Evolutionary conservation across 2,329 filamentous ascomycete genomes (phyloP).

Genomic region (Hysterium pulicare): DNA sequence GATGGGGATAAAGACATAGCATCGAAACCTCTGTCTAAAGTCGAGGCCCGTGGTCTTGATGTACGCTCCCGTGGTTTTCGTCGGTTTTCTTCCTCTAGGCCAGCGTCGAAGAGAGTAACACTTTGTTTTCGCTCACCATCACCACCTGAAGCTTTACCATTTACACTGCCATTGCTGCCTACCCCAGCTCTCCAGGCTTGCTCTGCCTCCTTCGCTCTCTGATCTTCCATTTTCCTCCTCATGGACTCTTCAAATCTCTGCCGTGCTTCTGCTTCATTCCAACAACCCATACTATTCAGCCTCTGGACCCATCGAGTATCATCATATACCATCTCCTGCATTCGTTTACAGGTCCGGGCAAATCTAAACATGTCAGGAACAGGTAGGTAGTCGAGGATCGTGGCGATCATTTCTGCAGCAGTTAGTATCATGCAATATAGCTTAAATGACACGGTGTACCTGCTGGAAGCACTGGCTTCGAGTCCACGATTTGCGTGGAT

Average conservation of each 20-base stretch:
- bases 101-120: conserved; percentile 71
- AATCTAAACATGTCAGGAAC: conserved; percentile 81
- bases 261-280: conserved; percentile 85
- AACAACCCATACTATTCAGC: conserved; percentile 81
- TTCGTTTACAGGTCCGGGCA: conserved; percentile 76
- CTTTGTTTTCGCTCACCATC: conserved; percentile 38
- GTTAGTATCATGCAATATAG: conserved; percentile 5
- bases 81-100: conserved; percentile 61
- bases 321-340: conserved; percentile 98
- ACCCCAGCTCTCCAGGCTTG: conserved; percentile 37
- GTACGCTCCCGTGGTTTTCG: conserved; percentile 38
- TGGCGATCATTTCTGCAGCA: conserved; percentile 72
- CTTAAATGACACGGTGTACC: conserved; percentile 50
- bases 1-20: conserved; percentile 58
- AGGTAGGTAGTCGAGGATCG: conserved; percentile 85
- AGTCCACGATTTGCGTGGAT: conserved; percentile 74
- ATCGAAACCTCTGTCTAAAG: conserved; percentile 71
- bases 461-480: conserved; percentile 76
- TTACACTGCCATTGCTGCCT: conserved; percentile 28
- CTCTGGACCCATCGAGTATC: conserved; percentile 91
- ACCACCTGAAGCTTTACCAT: conserved; percentile 36
- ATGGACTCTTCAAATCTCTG: conserved; percentile 71
- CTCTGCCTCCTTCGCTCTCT: conserved; percentile 40
- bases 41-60: conserved; percentile 23
- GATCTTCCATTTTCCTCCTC: conserved; percentile 55